phyloP scores from a whole-genome alignment of 129 eudicot genomes.

The Heracleum sosnowskyi region DNA sequence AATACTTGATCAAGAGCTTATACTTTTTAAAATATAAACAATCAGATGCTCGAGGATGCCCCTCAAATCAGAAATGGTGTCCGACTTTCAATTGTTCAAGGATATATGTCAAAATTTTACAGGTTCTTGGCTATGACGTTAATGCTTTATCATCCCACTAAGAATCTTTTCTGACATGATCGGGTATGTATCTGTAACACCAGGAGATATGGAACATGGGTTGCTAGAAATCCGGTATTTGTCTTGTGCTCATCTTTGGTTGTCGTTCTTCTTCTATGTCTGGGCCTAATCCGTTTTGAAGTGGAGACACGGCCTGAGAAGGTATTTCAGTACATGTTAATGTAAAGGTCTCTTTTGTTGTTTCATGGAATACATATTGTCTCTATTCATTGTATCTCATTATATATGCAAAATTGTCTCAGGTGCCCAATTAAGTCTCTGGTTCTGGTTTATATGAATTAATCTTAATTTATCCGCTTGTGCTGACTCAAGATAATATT shows the following conservation, averaged over 20 bases:
- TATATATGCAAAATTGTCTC: background rate
- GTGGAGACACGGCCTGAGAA: constrained; percentile 97
- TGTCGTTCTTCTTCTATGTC: constrained; percentile 65
- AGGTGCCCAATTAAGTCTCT: background rate
- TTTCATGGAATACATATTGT: background rate
- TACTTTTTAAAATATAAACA: background rate
- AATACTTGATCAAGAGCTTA: background rate
- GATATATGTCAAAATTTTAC: constrained; percentile 81
- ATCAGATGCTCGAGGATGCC: constrained; percentile 65
- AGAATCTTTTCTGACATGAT: constrained; percentile 16
- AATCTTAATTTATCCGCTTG: background rate
- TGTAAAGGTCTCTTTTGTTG: background rate
- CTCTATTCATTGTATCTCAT: background rate
- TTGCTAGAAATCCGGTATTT: constrained; percentile 74
- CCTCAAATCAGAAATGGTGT: constrained; percentile 57
- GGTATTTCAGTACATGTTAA: constrained; percentile 30
- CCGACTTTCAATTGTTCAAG: constrained; percentile 88
- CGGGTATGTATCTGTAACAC: constrained; percentile 4
- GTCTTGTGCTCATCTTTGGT: constrained; percentile 68
- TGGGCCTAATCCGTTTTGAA: constrained; percentile 74
- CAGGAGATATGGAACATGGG: constrained; percentile 97
- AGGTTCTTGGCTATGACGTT: constrained; percentile 38
- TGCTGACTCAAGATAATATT: background rate
- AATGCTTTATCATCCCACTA: constrained; percentile 12
- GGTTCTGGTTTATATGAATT: background rate